Base-by-base conservation (phyloP, 108 stramenopile species). In the Skeletonema menzelii region DNA sequence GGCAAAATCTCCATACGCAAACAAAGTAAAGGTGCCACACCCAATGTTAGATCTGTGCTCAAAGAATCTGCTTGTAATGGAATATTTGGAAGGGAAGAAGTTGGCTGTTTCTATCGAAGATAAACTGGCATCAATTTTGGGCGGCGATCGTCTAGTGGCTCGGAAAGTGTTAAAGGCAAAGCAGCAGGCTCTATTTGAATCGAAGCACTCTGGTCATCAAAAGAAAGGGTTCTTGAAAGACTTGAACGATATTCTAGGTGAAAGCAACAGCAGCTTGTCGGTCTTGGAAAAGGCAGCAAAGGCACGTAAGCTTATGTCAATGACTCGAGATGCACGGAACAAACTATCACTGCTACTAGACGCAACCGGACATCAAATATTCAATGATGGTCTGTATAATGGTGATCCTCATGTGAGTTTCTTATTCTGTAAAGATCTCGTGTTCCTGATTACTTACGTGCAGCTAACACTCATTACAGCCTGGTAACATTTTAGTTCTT, bases 291-390 rank as follows among this genome's bases (percentile, higher is more conserved):
- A 40, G 37, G 66, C 17, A n/a, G 17, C 26, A 12, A 78, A 67
- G 34, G 71, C 72, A 20, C 53, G 63, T 12, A 56, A 65, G 64
- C 69, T 88, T 0, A 35, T 73, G 31, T 28, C 62, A 17, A 62
- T 91, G 70, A 69, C 79, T 22, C 49, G 63, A 46, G 65, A 72
- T 56, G 73, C 69, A 14, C 72, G 82, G 28, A 75, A 67, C 32
- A 73, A 73, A 35, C 40, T 92, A 22, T 62, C 84, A 24, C 69
- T 87, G 15, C 70, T 91, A 12, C 63, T 89, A 0, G 88, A 87
- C 59, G 91, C 86, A 14, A 87, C 87, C 40, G 91, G 91, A 19
- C 77, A 92, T 63, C 91, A 92, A 73, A 87, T 92, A 34, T 82
- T 89, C 27, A 31, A 69, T 40, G 67, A 87, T 69, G 86, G 85